These are phyloP conservation scores for Lipomyces chichibuensis DNA, from an alignment of 805 yeast species.

Conservation along the genomic window DNA sequence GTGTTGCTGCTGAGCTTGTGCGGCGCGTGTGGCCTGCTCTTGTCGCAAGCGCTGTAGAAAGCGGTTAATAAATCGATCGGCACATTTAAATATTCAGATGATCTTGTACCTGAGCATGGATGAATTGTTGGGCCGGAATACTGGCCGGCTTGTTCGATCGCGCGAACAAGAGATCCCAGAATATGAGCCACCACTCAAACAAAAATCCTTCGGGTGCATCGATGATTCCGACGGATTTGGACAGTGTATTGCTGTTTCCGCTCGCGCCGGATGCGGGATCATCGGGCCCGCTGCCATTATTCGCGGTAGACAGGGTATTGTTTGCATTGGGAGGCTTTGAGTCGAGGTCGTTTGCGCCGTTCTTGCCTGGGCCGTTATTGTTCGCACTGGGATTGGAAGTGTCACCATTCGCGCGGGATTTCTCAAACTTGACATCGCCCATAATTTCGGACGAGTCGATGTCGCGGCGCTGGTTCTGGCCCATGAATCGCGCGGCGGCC, in stretches of 20 bases:
- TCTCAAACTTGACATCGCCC: constrained; percentile 11
- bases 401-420: constrained; percentile 9
- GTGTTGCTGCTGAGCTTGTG: constrained; percentile 46
- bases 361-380: background rate
- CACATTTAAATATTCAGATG: background rate
- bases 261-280: background rate
- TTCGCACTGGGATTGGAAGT: background rate
- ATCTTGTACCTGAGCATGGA: constrained; percentile 48
- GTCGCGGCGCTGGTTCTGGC: background rate
- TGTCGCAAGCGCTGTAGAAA: constrained; percentile 52
- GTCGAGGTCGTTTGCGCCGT: constrained; percentile 2
- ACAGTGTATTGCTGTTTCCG: constrained; percentile 10
- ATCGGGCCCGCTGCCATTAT: constrained; percentile 1
- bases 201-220: constrained; percentile 87
- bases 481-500: constrained; percentile 30
- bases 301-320: background rate
- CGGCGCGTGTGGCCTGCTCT: constrained; percentile 48
- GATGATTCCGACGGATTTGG: constrained; percentile 45
- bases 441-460: constrained; percentile 28
- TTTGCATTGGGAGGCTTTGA: constrained; percentile 7
- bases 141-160: constrained; percentile 64
- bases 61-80: background rate
- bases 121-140: constrained; percentile 68
- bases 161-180: constrained; percentile 91
- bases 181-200: constrained; percentile 94